These are phyloP conservation scores for Actinomortierella ambigua DNA, from an alignment of 371 early-diverging fungal species.

Conservation along the genomic window DNA sequence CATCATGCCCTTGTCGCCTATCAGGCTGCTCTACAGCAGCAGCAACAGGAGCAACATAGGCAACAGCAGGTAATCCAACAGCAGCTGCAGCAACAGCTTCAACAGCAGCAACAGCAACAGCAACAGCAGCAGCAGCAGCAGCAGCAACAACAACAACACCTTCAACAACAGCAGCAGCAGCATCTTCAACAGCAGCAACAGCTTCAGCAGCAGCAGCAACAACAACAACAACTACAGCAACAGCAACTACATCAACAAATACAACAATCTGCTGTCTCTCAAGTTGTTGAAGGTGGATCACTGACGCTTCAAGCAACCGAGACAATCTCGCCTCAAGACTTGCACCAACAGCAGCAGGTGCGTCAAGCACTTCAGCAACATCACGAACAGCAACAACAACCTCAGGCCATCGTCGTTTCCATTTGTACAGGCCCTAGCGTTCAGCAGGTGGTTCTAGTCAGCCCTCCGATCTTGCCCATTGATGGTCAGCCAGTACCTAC, in stretches of 20 bases:
- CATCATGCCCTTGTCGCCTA: conserved; percentile 10
- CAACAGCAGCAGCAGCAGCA: conserved; percentile 24
- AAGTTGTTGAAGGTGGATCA: too few relatives aligned
- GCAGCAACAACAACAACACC: conserved; percentile 14
- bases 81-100: conserved; percentile 14
- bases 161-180: conserved; percentile 24
- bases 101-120: conserved; percentile 10
- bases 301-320: too few relatives aligned
- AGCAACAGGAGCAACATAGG: conserved; percentile 16
- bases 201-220: conserved; percentile 15
- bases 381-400: too few relatives aligned
- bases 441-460: too few relatives aligned
- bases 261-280: background rate
- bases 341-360: too few relatives aligned
- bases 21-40: conserved; percentile 20
- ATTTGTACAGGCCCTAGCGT: too few relatives aligned
- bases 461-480: too few relatives aligned
- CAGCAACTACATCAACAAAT: conserved; percentile 28
- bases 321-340: too few relatives aligned
- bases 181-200: conserved; percentile 23
- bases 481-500: too few relatives aligned
- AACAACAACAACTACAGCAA: conserved; percentile 17
- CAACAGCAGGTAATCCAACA: conserved; percentile 19
- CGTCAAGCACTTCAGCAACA: too few relatives aligned
- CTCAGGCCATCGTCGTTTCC: too few relatives aligned